phyloP scores from a whole-genome alignment of 2,329 filamentous ascomycete species.

The Trichoderma atrobrunneum region DNA sequence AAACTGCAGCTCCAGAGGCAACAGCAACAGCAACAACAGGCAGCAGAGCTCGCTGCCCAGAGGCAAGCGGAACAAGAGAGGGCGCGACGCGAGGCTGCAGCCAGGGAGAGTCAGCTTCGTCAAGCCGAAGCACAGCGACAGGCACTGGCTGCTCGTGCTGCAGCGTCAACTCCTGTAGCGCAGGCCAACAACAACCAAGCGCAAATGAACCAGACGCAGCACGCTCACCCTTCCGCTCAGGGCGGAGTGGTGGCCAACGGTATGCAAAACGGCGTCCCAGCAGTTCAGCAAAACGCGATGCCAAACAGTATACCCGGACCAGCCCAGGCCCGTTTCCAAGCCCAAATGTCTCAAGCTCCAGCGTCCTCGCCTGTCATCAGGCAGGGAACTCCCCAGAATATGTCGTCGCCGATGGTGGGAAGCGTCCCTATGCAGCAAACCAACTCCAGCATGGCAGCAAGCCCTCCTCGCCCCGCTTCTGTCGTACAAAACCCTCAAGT shows the following conservation, averaged over 20 bases:
- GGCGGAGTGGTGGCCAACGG: slow-evolving; percentile 39
- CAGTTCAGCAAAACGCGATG: slow-evolving; percentile 34
- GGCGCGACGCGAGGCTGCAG: slow-evolving; percentile 36
- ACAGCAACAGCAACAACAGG: slow-evolving; percentile 43
- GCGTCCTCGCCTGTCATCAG: slow-evolving; percentile 66
- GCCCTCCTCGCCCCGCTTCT: slow-evolving; percentile 64
- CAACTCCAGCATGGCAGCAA: slow-evolving; percentile 65
- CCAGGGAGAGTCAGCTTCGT: slow-evolving; percentile 36
- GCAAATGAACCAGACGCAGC: slow-evolving; percentile 32
- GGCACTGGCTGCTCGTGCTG: slow-evolving; percentile 31
- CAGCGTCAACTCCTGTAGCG: slow-evolving; percentile 26
- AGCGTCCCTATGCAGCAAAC: slow-evolving; percentile 63
- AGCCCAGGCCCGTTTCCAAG: slow-evolving; percentile 46
- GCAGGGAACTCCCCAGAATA: slow-evolving; percentile 62
- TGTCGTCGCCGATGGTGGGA: slow-evolving; percentile 64
- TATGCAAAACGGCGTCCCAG: slow-evolving; percentile 36
- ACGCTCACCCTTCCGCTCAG: slow-evolving; percentile 35
- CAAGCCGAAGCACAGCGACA: slow-evolving; percentile 39
- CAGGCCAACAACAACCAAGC: slow-evolving; percentile 28
- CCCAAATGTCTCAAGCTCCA: slow-evolving; percentile 59
- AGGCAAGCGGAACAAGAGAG: slow-evolving; percentile 44
- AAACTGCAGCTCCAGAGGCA: slow-evolving; percentile 47
- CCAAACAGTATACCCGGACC: slow-evolving; percentile 39
- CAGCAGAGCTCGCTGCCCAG: slow-evolving; percentile 43
- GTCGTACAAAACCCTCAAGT: slow-evolving; percentile 60